phyloP scores from a whole-genome alignment of 208 protist species.

The Acanthamoeba royreba region DNA sequence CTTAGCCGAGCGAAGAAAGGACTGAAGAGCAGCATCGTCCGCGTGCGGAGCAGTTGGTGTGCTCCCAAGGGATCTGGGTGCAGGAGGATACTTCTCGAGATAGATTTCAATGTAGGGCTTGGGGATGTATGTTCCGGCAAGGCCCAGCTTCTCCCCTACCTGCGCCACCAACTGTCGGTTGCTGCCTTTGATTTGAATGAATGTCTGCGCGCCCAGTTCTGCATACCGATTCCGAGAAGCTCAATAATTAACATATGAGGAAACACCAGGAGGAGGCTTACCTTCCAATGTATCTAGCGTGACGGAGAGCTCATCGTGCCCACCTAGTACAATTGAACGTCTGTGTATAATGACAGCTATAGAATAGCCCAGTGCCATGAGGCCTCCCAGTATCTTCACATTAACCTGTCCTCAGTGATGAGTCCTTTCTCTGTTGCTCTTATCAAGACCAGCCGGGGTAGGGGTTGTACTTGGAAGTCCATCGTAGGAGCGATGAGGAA shows the following conservation, averaged over 20 bases:
- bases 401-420: not conserved
- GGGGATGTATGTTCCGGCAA: not conserved
- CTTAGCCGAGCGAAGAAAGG: not conserved
- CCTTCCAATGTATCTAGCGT: not conserved
- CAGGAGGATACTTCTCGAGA: not conserved
- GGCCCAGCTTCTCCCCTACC: not conserved
- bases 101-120: constrained; percentile 19
- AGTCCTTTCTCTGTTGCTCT: too few species aligned
- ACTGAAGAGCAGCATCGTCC: not conserved
- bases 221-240: not conserved
- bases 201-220: not conserved
- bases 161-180: not conserved
- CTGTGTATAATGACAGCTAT: constrained; percentile 54
- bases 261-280: not conserved
- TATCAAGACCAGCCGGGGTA: too few species aligned
- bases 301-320: not conserved
- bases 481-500: constrained; percentile 61
- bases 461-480: constrained; percentile 44
- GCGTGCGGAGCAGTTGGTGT: not conserved
- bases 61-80: not conserved
- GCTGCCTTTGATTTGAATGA: not conserved
- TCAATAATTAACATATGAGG: too few species aligned
- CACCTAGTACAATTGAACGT: not conserved
- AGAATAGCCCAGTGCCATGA: constrained; percentile 59
- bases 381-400: constrained; percentile 55